These are phyloP conservation scores for Phaeosphaeriaceae sp. DNA, from an alignment of 2,329 filamentous ascomycete genomes.

Conservation along the genomic window DNA sequence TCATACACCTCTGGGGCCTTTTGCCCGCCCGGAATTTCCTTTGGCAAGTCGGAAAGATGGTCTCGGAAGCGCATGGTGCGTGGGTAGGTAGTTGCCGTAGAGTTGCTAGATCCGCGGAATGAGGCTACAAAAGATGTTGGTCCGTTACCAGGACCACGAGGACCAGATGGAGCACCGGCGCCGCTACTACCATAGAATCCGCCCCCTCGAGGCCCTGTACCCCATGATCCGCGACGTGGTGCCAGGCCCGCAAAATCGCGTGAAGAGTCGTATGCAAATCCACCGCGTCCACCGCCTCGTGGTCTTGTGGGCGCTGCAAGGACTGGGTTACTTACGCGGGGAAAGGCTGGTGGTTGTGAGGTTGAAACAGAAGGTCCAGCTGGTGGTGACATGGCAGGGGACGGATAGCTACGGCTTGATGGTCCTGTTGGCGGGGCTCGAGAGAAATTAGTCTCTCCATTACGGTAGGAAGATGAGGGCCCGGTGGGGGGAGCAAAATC, in stretches of 20 bases:
- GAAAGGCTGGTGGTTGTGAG: conserved; percentile 43
- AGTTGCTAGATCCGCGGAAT: conserved; percentile 52
- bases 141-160: conserved; percentile 38
- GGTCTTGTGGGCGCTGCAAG: conserved; percentile 50
- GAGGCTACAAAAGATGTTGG: conserved; percentile 40
- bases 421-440: conserved; percentile 50
- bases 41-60: conserved; percentile 53
- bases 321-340: conserved; percentile 44
- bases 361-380: conserved; percentile 43
- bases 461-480: conserved; percentile 45
- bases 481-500: conserved; percentile 48
- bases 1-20: conserved; percentile 53
- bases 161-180: conserved; percentile 46
- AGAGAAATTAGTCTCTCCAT: conserved; percentile 43
- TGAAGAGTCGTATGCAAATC: conserved; percentile 48
- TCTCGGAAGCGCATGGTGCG: conserved; percentile 55
- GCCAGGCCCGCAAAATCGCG: conserved; percentile 43
- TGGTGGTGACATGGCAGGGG: conserved; percentile 49
- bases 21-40: conserved; percentile 53
- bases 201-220: conserved; percentile 39
- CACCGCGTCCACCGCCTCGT: conserved; percentile 49
- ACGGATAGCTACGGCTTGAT: conserved; percentile 43
- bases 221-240: conserved; percentile 46
- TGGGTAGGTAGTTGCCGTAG: conserved; percentile 54
- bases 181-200: conserved; percentile 31